Evolutionary conservation across 805 yeast species (phyloP), one percentile per base, ranked within the genome.

Genomic region (Pichia kluyveri): DNA sequence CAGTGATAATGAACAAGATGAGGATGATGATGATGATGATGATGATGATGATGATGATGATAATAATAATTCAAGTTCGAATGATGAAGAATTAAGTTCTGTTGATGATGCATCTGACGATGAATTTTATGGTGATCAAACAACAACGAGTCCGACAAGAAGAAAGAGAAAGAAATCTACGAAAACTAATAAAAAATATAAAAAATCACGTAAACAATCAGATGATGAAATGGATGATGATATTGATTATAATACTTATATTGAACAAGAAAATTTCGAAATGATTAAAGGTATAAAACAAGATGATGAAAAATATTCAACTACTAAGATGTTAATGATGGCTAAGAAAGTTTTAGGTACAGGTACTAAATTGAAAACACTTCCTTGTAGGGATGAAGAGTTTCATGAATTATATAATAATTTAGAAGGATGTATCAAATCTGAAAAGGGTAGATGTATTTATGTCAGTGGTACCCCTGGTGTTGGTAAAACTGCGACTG

Each of bases 401-500:
- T 89, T 83, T 60, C 76, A 81, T 10, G 76, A 80, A 47, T 69
- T 93, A 5, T 86, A 81, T 61, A 60, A 77, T 41, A 78, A 80
- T 40, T 62, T 93, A 5, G 89, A 88, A 56, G 72, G 79, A 41
- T 85, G 96, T 0, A 77, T 91, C 34, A 72, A 72, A 42, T 75
- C 82, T 15, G 76, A 77, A 40, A 75, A 83, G 1, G 97, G 98
- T 0, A 76, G 90, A 8, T 87, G 96, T 54, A 66, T 93, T 7
- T 93, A 90, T 60, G 80, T 93, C 11, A 87, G 96, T 64, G 99
- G 99, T 4, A 88, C 96, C 0, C 99, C 99, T 0, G 99, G 99
- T 9, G 91, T 95, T 2, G 99, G 99, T 12, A 93, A 93, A 61
- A 91, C 99, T 0, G 93, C 95, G 4, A 91, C 98, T 0, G 81